Base-by-base conservation (phyloP, 2,329 filamentous ascomycete species). In the Calonectria pauciramosa region DNA sequence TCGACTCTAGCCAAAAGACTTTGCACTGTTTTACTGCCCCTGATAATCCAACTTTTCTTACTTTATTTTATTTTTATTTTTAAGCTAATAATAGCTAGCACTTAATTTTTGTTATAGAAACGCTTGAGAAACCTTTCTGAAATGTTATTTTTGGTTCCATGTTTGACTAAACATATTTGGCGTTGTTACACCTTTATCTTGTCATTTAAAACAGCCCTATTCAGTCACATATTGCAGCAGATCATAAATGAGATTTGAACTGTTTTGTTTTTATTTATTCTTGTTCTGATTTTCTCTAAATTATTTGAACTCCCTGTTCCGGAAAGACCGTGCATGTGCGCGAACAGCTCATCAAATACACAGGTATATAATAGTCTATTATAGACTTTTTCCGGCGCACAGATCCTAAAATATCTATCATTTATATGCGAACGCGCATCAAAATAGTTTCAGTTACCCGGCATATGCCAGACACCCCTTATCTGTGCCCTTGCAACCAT, bases 261-360 rank as follows among this genome's bases (percentile, higher is more conserved):
- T 44, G n/a, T 47, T 47, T 47, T 47, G 23, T 47, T 47, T 47
- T 47, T 47, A 14, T 20, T 41, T 41, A 18, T 26, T 28, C 8
- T 18, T 41, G 23, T 63, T 63, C 14, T 41, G 10, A 26, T 59
- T 36, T 63, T 28, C 36, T 41, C 6, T 63, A 28, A 41, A 63
- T 41, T 63, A 63, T 63, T 63, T 41, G 18, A 41, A 20, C 38
- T 38, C 18, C 32, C 41, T 47, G 44, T 26, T 30, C 41, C 10
- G 44, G 6, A 54, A 63, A 38, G 56, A 28, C 36, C 18, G 32
- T 41, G 23, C 56, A 41, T 63, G 56, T 28, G 56, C 36, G 36
- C 56, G 56, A 63, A 36, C 56, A 28, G 56, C 56, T 63, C 56
- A 63, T 63, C 26, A 63, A 63, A 36, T 63, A 28, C 41, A 63